Percentiles rank a stretch among this genome's conserved stretches.
Evolutionary conservation across 116 monocot genomes (phyloP).

Genomic region (Trichopus zeylanicus): DNA sequence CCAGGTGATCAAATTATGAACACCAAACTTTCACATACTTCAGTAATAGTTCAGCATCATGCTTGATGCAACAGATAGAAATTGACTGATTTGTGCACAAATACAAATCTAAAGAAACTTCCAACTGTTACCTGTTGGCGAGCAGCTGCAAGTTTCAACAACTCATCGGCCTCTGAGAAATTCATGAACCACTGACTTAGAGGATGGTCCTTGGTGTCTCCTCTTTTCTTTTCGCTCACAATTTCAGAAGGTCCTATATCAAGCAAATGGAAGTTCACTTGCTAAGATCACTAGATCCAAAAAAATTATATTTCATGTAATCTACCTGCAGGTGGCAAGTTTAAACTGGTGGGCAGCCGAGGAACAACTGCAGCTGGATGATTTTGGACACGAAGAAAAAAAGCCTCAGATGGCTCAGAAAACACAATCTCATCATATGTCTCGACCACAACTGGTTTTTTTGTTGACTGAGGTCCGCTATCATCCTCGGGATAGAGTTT

Average conservation of each 20-base stretch:
- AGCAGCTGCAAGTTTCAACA: slow-evolving; percentile 89
- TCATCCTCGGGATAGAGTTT: slow-evolving; percentile 95
- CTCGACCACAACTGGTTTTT: slow-evolving; percentile 88
- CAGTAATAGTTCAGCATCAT: neutral
- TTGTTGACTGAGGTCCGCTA: slow-evolving; percentile 64
- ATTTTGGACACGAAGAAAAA: slow-evolving; percentile 74
- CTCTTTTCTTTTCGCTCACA: slow-evolving; percentile 59
- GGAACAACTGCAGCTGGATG: slow-evolving; percentile 84
- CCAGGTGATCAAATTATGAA: neutral
- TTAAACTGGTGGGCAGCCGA: slow-evolving; percentile 59
- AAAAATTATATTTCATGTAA: neutral
- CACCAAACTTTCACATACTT: neutral
- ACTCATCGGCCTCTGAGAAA: slow-evolving; percentile 96
- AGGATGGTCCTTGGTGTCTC: slow-evolving; percentile 87
- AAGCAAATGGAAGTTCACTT: neutral
- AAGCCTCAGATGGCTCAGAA: slow-evolving; percentile 77
- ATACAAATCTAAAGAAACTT: neutral
- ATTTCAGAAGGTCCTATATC: slow-evolving; percentile 50
- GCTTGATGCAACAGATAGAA: neutral
- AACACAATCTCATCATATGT: slow-evolving; percentile 92
- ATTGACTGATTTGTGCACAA: neutral
- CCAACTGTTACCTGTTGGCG: slow-evolving; percentile 71
- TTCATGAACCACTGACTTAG: slow-evolving; percentile 74
- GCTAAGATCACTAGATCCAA: slow-evolving; percentile 1
- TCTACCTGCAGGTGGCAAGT: slow-evolving; percentile 56